Conservation (phyloP, 1,284 basidiomycete species). For the Paramarasmius palmivorus region DNA sequence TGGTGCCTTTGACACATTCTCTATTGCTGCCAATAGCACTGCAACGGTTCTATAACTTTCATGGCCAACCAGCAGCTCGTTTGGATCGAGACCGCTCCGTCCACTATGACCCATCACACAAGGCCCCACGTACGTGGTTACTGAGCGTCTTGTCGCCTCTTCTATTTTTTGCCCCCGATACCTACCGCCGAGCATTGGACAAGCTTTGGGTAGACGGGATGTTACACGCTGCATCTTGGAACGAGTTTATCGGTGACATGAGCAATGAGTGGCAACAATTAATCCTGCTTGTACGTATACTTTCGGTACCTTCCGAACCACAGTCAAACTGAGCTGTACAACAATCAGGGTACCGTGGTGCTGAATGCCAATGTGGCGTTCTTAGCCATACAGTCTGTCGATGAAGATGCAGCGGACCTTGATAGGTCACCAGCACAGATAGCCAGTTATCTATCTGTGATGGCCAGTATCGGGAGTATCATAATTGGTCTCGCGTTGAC, state of each 20-base stretch:
- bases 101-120: constrained; percentile 20
- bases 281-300: constrained; percentile 45
- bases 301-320: no score
- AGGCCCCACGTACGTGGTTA: constrained; percentile 20
- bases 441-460: constrained; percentile 38
- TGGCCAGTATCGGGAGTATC: constrained; percentile 35
- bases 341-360: constrained; percentile 38
- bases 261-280: constrained; percentile 51
- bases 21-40: no score
- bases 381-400: constrained; percentile 37
- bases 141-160: constrained; percentile 28
- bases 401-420: constrained; percentile 20
- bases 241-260: constrained; percentile 40
- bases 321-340: no score
- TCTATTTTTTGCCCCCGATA: constrained; percentile 40
- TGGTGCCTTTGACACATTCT: no score
- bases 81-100: constrained; percentile 46
- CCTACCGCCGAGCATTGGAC: constrained; percentile 34
- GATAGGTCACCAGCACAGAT: constrained; percentile 33
- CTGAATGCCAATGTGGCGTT: constrained; percentile 43
- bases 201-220: constrained; percentile 41
- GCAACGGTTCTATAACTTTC: constrained; percentile 49
- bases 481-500: constrained; percentile 37
- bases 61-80: constrained; percentile 54
- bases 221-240: constrained; percentile 39